These are phyloP conservation scores for Eucalyptus pauciflora DNA, from an alignment of 345 rosid species.

Conservation along the genomic window DNA sequence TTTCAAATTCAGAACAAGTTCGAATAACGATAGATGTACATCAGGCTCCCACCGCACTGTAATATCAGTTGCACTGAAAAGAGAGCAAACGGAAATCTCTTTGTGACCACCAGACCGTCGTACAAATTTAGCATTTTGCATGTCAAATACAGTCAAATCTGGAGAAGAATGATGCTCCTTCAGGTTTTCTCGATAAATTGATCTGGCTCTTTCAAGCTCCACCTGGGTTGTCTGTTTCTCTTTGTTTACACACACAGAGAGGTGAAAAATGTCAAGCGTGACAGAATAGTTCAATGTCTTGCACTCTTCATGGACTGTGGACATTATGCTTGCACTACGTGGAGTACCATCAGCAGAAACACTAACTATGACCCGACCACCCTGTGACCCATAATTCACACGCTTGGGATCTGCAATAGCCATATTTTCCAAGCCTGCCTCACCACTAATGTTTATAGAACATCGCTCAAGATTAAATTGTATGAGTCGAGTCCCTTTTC, in stretches of 20 bases:
- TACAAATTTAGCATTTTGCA: conserved; percentile 83
- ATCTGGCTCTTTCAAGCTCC: conserved; percentile 84
- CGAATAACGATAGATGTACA: conserved; percentile 63
- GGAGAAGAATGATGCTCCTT: conserved; percentile 45
- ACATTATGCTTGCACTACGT: conserved; percentile 58
- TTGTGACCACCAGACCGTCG: conserved; percentile 84
- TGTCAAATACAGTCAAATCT: conserved; percentile 56
- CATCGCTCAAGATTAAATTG: conserved; percentile 80
- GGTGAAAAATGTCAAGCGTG: conserved; percentile 70
- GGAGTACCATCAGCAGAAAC: conserved; percentile 69
- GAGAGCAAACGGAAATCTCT: conserved; percentile 81
- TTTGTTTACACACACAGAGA: conserved; percentile 64
- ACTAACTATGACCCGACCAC: conserved; percentile 64
- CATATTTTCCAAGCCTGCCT: conserved; percentile 54
- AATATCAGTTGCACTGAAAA: conserved; percentile 89
- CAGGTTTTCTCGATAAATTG: conserved; percentile 67
- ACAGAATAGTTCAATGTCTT: conserved; percentile 58
- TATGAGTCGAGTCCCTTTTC: conserved; percentile 72
- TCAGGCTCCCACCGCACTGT: conserved; percentile 92
- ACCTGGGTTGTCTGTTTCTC: conserved; percentile 80
- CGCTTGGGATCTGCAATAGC: conserved; percentile 80
- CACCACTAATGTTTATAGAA: conserved; percentile 57
- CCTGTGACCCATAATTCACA: conserved; percentile 97
- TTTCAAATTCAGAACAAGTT: conserved; percentile 61
- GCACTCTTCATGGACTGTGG: conserved; percentile 39